These are phyloP conservation scores for Acacia pycnantha DNA, from an alignment of 331 rosid genomes.

Conservation along the genomic window DNA sequence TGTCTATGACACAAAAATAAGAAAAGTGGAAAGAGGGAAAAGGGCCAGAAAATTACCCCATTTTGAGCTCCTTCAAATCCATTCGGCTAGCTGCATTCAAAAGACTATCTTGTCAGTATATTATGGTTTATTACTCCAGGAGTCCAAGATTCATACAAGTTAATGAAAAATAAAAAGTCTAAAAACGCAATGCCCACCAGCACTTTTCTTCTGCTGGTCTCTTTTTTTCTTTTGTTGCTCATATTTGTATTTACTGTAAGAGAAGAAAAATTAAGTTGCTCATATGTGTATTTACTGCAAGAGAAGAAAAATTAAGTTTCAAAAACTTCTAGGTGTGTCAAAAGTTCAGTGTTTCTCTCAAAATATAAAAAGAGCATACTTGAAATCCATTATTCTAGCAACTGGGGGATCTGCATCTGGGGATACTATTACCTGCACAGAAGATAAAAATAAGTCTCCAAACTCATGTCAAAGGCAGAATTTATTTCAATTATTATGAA, in stretches of 20 bases:
- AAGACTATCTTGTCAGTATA: constrained; percentile 50
- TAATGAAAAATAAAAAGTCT: constrained; percentile 34
- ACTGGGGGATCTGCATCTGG: constrained; percentile 98
- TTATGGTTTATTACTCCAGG: constrained; percentile 27
- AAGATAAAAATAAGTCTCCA: constrained; percentile 24
- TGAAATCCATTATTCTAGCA: constrained; percentile 90
- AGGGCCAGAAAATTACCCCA: constrained; percentile 67
- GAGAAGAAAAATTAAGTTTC: constrained; percentile 23
- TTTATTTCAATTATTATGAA: background rate
- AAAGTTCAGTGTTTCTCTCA: background rate
- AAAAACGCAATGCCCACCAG: constrained; percentile 57
- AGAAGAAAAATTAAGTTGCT: constrained; percentile 34
- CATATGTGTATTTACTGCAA: constrained; percentile 88
- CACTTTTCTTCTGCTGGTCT: constrained; percentile 97
- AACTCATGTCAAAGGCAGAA: background rate
- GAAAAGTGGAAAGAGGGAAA: background rate
- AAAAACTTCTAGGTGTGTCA: background rate
- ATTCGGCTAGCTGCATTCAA: constrained; percentile 87
- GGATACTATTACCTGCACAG: constrained; percentile 77
- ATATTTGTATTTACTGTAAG: constrained; percentile 85
- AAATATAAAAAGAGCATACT: constrained; percentile 43
- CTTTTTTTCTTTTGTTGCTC: constrained; percentile 93
- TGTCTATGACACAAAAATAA: constrained; percentile 3
- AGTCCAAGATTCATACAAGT: constrained; percentile 27
- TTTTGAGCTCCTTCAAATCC: constrained; percentile 98